Conservation (phyloP, 371 early-diverging fungal genomes). For the Umbelopsis sp. region DNA sequence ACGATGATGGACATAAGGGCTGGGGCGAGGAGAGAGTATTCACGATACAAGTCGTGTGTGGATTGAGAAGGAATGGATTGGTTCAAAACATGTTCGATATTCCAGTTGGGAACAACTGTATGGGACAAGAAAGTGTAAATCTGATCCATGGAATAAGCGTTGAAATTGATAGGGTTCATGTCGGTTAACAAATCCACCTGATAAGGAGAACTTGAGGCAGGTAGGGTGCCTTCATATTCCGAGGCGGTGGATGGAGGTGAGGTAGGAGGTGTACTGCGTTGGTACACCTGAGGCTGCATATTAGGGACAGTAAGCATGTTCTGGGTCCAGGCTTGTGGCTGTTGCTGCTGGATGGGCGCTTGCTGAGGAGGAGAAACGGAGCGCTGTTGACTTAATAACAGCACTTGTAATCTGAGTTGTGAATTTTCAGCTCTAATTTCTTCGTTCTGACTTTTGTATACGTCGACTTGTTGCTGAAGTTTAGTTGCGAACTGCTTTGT, state of each 20-base stretch:
- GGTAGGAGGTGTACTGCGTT: slow-evolving; percentile 14
- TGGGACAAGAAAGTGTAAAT: slow-evolving; percentile 31
- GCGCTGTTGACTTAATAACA: slow-evolving; percentile 4
- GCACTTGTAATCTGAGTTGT: slow-evolving; percentile 56
- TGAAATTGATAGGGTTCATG: slow-evolving; percentile 7
- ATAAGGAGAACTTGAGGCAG: neutral
- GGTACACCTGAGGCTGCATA: slow-evolving; percentile 4
- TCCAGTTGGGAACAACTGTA: slow-evolving; percentile 30
- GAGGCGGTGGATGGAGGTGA: slow-evolving; percentile 5
- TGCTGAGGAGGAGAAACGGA: slow-evolving; percentile 7
- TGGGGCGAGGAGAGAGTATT: slow-evolving; percentile 28
- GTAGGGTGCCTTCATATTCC: neutral
- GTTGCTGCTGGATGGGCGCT: neutral
- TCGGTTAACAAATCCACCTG: slow-evolving; percentile 5
- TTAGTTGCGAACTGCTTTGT: slow-evolving; percentile 8
- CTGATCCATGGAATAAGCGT: slow-evolving; percentile 2
- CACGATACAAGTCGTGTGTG: slow-evolving; percentile 22
- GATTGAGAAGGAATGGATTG: slow-evolving; percentile 21
- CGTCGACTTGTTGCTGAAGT: slow-evolving; percentile 16
- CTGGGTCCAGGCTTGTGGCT: neutral
- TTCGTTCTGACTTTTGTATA: slow-evolving; percentile 8
- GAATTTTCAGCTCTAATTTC: slow-evolving; percentile 47
- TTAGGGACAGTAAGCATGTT: neutral
- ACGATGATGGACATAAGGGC: slow-evolving; percentile 37
- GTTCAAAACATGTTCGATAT: slow-evolving; percentile 31